These are phyloP conservation scores for Cenchrus purpureus DNA, from an alignment of 176 grass and related monocot genomes.

Conservation along the genomic window DNA sequence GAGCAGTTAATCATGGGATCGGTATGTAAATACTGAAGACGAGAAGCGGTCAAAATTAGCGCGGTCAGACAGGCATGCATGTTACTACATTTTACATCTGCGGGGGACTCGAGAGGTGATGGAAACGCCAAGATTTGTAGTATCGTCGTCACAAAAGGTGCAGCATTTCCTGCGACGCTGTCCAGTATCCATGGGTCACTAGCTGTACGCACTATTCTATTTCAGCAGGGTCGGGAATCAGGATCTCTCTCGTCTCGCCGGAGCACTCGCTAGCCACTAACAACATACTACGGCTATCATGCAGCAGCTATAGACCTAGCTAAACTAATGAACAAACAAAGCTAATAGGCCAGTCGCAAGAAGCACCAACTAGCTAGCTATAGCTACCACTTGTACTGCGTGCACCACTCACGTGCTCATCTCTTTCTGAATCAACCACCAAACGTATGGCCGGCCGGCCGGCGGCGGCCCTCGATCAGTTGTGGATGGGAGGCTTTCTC, in stretches of 20 bases:
- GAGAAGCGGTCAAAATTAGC: constrained; percentile 28
- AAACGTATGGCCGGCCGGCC: background rate
- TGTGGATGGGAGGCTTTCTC: constrained; percentile 95
- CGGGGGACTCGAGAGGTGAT: constrained; percentile 39
- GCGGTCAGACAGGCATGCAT: background rate
- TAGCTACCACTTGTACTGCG: constrained; percentile 6
- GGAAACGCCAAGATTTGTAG: constrained; percentile 31
- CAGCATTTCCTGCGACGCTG: constrained; percentile 89
- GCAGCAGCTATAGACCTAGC: background rate
- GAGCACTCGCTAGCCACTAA: constrained; percentile 20
- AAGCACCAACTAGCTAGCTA: background rate
- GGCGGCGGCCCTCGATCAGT: constrained; percentile 46
- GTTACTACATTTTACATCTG: constrained; percentile 20
- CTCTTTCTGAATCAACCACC: background rate
- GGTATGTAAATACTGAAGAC: background rate
- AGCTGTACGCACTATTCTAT: constrained; percentile 59
- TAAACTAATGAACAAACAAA: constrained; percentile 31
- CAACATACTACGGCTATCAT: background rate
- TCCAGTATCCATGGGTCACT: constrained; percentile 48
- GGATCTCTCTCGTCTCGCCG: background rate
- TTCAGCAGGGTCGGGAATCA: constrained; percentile 8
- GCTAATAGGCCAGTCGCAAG: constrained; percentile 33
- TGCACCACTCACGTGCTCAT: constrained; percentile 10
- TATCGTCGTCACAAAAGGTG: constrained; percentile 74
- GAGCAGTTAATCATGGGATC: background rate